Conservation (phyloP, 208 protist genomes). For the Entamoeba dispar region DNA sequence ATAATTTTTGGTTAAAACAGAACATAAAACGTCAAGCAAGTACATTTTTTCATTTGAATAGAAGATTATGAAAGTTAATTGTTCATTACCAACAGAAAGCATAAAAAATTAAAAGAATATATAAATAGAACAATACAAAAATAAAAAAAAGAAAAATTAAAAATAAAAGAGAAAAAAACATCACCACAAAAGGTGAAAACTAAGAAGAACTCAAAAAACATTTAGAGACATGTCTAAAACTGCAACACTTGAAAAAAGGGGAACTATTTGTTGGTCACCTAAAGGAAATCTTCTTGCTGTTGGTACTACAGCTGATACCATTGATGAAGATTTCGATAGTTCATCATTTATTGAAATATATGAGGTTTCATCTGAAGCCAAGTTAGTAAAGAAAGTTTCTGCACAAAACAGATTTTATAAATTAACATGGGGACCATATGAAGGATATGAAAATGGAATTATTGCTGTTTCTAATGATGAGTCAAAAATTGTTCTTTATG, state of each 20-base stretch:
- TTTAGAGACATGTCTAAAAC: neutral
- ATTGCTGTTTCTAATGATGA: neutral
- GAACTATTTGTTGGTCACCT: neutral
- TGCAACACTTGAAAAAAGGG: neutral
- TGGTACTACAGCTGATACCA: neutral
- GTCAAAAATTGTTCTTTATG: neutral
- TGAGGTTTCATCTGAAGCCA: neutral
- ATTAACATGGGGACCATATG: neutral
- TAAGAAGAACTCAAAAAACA: too few species aligned
- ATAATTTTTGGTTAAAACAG: too few species aligned
- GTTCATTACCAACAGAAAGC: too few species aligned
- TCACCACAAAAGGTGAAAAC: too few species aligned
- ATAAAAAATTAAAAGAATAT: too few species aligned
- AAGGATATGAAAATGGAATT: neutral
- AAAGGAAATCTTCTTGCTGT: neutral
- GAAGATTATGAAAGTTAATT: too few species aligned
- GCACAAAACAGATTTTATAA: neutral
- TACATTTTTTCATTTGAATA: too few species aligned
- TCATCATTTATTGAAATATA: neutral
- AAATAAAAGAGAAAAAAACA: too few species aligned
- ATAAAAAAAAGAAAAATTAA: too few species aligned
- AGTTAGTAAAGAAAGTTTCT: neutral
- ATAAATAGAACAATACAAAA: too few species aligned
- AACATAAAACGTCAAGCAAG: too few species aligned
- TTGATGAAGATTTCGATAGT: neutral